These are phyloP conservation scores for Penicillium silybi DNA, from an alignment of 495 filamentous ascomycete genomes.

Conservation along the genomic window DNA sequence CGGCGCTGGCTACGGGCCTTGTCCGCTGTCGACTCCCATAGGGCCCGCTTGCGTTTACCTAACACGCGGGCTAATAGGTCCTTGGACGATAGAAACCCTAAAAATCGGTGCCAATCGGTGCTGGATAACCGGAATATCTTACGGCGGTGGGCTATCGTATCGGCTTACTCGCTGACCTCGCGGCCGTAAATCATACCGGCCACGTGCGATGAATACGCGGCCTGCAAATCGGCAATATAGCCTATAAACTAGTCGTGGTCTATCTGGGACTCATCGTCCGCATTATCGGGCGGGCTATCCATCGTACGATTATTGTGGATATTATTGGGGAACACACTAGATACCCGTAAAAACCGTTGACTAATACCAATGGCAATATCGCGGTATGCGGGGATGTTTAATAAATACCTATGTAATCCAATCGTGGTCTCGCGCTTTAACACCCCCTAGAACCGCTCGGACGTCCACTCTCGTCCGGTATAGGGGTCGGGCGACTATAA, in stretches of 20 bases:
- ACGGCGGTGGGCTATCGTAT: slow-evolving; percentile 2
- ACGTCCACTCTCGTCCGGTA: slow-evolving; percentile 3
- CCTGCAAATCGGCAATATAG: slow-evolving; percentile 11
- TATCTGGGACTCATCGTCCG: too few relatives aligned
- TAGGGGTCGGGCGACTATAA: background rate
- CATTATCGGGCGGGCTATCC: too few relatives aligned
- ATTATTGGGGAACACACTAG: slow-evolving; percentile 1
- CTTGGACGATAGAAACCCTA: slow-evolving; percentile 1
- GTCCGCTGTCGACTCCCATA: too few relatives aligned
- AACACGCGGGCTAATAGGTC: too few relatives aligned
- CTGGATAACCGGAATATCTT: slow-evolving; percentile 8
- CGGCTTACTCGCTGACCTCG: slow-evolving; percentile 12
- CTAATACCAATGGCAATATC: background rate
- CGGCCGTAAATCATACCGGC: slow-evolving; percentile 17
- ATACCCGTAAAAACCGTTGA: background rate
- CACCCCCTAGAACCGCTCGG: background rate
- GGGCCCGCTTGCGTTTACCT: too few relatives aligned
- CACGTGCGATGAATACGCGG: slow-evolving; percentile 5
- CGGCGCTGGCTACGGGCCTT: too few relatives aligned
- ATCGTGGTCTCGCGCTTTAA: background rate
- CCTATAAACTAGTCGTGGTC: background rate
- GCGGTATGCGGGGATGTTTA: background rate
- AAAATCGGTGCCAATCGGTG: slow-evolving; percentile 2
- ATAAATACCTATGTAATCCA: background rate
- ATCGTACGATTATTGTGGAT: background rate